These are phyloP conservation scores for Saccharomycopsis sp. DNA, from an alignment of 805 yeast genomes.

Conservation along the genomic window DNA sequence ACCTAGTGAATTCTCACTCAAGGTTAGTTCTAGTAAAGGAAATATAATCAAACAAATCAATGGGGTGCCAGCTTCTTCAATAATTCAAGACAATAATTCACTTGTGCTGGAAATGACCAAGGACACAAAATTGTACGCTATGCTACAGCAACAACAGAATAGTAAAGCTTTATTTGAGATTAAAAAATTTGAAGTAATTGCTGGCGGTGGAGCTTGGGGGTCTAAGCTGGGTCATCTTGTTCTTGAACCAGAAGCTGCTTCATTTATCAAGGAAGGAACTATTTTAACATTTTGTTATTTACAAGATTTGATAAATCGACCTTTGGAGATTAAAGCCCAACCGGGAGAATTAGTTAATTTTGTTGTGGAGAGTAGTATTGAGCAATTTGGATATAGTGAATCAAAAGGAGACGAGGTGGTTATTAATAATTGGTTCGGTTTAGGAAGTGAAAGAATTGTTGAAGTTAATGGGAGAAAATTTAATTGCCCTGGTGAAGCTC, in stretches of 20 bases:
- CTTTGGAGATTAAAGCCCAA: not conserved
- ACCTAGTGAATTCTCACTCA: not conserved
- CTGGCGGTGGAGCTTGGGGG: slow-evolving; percentile 49
- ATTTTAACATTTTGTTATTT: slow-evolving; percentile 12
- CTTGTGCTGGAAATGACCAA: slow-evolving; percentile 16
- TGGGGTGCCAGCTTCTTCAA: slow-evolving; percentile 17
- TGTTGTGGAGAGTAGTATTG: not conserved
- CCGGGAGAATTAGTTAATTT: not conserved
- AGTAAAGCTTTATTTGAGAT: slow-evolving; percentile 1
- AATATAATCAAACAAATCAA: slow-evolving; percentile 15
- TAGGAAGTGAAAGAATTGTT: slow-evolving; percentile 19
- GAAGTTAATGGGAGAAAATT: slow-evolving; percentile 9
- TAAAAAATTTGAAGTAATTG: slow-evolving; percentile 35
- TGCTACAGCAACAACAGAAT: slow-evolving; percentile 1
- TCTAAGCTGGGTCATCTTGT: slow-evolving; percentile 39
- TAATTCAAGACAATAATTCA: slow-evolving; percentile 12
- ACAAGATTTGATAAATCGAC: not conserved
- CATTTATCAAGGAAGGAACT: slow-evolving; percentile 5
- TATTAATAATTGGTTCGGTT: slow-evolving; percentile 13
- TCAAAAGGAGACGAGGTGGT: not conserved
- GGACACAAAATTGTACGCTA: slow-evolving; percentile 15
- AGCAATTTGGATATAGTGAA: not conserved
- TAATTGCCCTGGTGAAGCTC: slow-evolving; percentile 15
- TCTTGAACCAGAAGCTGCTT: slow-evolving; percentile 35
- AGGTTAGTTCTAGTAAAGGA: slow-evolving; percentile 13